These are phyloP conservation scores for Hemisphaericaspora xylanilytica DNA, from an alignment of 1,139 yeast genomes.

Conservation along the genomic window DNA sequence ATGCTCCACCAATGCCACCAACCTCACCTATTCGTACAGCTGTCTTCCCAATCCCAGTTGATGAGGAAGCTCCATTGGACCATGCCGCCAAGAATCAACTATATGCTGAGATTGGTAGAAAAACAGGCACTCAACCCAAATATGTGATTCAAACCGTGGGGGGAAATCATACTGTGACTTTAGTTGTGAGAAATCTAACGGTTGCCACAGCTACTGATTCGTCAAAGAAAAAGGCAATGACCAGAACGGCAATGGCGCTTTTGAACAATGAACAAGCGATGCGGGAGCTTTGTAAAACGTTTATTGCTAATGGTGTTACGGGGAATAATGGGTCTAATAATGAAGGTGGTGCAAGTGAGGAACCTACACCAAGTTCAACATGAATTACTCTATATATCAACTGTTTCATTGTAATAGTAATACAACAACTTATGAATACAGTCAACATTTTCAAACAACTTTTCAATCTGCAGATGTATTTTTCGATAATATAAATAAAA, in stretches of 20 bases:
- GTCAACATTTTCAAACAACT: background rate
- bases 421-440: no score
- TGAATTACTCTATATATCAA: no score
- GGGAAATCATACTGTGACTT: constrained; percentile 34
- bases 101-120: constrained; percentile 43
- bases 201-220: constrained; percentile 40
- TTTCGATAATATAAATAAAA: background rate
- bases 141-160: constrained; percentile 33
- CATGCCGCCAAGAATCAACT: constrained; percentile 41
- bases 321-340: no score
- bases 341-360: background rate
- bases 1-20: constrained; percentile 8
- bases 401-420: no score
- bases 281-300: constrained; percentile 19
- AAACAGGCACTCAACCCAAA: constrained; percentile 40
- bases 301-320: constrained; percentile 1
- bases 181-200: constrained; percentile 34
- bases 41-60: constrained; percentile 29
- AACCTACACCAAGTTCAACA: background rate
- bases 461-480: background rate
- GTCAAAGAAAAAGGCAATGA: constrained; percentile 46
- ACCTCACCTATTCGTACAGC: constrained; percentile 14
- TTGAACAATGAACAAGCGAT: constrained; percentile 31
- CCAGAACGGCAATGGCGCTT: constrained; percentile 48
- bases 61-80: constrained; percentile 26